phyloP scores from a whole-genome alignment of 495 filamentous ascomycete genomes.

The Talaromyces thailandensis region DNA sequence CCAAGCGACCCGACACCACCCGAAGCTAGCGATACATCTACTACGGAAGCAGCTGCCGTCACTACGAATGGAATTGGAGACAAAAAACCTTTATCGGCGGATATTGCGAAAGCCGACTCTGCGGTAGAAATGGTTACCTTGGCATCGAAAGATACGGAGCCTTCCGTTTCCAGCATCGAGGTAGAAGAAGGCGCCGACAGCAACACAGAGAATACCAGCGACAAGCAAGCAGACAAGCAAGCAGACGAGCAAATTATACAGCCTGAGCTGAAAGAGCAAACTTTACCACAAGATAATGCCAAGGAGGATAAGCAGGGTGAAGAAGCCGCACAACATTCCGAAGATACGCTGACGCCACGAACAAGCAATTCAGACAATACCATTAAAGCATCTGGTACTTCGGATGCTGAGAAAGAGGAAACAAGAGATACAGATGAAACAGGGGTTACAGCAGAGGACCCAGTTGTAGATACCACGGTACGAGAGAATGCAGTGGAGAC shows the following conservation, averaged over 20 bases:
- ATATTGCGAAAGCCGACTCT: constrained; percentile 13
- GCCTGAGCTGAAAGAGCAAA: neutral
- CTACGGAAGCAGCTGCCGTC: neutral
- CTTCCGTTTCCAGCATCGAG: constrained; percentile 16
- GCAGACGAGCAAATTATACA: neutral
- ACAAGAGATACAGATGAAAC: neutral
- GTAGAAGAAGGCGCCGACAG: constrained; percentile 4
- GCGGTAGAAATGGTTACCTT: constrained; percentile 12
- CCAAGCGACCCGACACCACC: constrained; percentile 3
- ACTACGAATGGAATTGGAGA: constrained; percentile 5
- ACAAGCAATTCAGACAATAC: constrained; percentile 1
- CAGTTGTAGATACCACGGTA: neutral
- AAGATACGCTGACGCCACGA: neutral
- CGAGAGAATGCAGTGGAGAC: neutral
- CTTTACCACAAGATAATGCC: neutral
- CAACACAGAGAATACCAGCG: too few relatives aligned
- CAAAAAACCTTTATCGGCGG: constrained; percentile 5
- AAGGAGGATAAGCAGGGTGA: neutral
- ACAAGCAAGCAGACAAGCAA: neutral
- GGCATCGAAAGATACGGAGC: constrained; percentile 7
- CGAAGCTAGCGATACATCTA: neutral
- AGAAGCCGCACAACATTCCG: neutral
- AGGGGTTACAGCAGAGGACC: neutral
- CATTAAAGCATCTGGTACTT: neutral
- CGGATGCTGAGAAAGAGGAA: neutral